A percentile compares a stretch with the other conserved stretches of the same genome.
Conservation (phyloP, 371 early-diverging fungal species). For the Syncephalis plumigaleata region DNA sequence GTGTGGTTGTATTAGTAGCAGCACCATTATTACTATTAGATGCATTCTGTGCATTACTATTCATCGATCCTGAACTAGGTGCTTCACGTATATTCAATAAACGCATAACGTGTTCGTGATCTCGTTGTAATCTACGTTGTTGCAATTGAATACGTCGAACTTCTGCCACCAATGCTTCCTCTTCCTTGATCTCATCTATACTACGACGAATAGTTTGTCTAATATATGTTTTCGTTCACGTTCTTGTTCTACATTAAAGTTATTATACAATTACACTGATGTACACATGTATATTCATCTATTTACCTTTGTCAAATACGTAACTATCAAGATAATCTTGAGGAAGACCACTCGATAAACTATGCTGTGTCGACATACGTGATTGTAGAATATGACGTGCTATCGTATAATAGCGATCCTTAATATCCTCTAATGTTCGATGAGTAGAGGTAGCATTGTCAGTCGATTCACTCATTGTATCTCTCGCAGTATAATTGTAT, state of each 20-base stretch:
- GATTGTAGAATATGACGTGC: constrained; percentile 28
- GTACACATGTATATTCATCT: neutral
- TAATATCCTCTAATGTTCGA: constrained; percentile 36
- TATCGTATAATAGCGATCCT: constrained; percentile 60
- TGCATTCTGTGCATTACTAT: too few relatives aligned
- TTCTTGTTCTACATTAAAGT: constrained; percentile 7
- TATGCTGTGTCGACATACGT: constrained; percentile 16
- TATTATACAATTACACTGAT: constrained; percentile 5
- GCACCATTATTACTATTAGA: too few relatives aligned
- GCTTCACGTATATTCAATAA: constrained; percentile 34
- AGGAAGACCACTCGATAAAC: constrained; percentile 14
- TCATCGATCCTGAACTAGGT: neutral
- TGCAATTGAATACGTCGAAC: constrained; percentile 60
- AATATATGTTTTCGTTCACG: constrained; percentile 60
- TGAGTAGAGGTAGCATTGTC: neutral
- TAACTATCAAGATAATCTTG: constrained; percentile 20
- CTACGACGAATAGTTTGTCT: constrained; percentile 46
- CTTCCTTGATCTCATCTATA: constrained; percentile 57
- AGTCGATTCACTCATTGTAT: constrained; percentile 20
- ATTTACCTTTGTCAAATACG: constrained; percentile 28
- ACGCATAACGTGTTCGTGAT: constrained; percentile 53
- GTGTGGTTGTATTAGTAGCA: too few relatives aligned
- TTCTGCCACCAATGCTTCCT: constrained; percentile 56
- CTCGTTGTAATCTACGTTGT: constrained; percentile 45
- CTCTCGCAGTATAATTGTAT: constrained; percentile 37